These are phyloP conservation scores for Trichosanthes truncata DNA, from an alignment of 306 rosid species.

Conservation along the genomic window DNA sequence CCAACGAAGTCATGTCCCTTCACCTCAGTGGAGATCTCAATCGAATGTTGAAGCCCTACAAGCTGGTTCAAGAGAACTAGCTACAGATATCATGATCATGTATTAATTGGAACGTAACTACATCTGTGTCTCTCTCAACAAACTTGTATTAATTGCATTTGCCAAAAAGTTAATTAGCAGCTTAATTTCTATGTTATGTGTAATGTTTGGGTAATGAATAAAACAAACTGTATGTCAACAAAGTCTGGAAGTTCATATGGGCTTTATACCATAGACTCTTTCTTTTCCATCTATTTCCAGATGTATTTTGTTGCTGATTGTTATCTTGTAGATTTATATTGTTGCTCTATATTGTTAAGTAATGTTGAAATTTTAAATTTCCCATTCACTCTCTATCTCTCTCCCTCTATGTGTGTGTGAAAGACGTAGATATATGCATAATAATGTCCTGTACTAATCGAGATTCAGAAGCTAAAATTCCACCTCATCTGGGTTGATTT, in stretches of 20 bases:
- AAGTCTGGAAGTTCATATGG: not conserved
- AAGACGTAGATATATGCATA: too few relatives aligned
- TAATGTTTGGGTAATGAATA: not conserved
- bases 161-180: not conserved
- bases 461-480: too few relatives aligned
- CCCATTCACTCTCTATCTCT: too few relatives aligned
- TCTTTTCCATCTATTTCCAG: not conserved
- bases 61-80: conserved; percentile 6
- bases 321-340: too few relatives aligned
- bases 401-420: too few relatives aligned
- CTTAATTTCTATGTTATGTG: not conserved
- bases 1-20: conserved; percentile 64
- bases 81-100: not conserved
- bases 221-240: not conserved
- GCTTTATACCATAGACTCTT: not conserved
- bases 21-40: conserved; percentile 51
- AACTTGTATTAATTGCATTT: too few relatives aligned
- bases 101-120: too few relatives aligned
- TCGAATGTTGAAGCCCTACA: conserved; percentile 34
- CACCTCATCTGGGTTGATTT: too few relatives aligned
- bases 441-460: too few relatives aligned
- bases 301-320: not conserved
- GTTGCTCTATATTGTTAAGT: too few relatives aligned
- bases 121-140: too few relatives aligned
- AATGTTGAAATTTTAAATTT: too few relatives aligned